Conservation (phyloP, 768 basidiomycete genomes). For the Atractiella rhizophila region DNA sequence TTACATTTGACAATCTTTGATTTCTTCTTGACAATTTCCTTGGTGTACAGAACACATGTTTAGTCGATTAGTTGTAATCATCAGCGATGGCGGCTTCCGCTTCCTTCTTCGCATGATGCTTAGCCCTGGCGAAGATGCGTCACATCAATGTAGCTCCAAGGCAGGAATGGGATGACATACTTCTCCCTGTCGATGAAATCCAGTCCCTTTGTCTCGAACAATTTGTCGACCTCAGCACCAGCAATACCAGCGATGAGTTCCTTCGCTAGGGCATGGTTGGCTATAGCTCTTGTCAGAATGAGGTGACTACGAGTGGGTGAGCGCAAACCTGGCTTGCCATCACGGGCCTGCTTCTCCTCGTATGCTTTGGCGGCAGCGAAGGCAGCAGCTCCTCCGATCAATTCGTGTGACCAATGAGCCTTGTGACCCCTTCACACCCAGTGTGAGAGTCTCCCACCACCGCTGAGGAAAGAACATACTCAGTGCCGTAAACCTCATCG, state of each 20-base stretch:
- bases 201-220: neutral
- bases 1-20: too few species aligned
- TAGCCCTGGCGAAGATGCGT: neutral
- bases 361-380: neutral
- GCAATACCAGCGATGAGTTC: slow-evolving; percentile 15
- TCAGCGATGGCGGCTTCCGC: neutral
- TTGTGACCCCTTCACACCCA: too few species aligned
- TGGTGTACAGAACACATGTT: too few species aligned
- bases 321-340: neutral
- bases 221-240: slow-evolving; percentile 15
- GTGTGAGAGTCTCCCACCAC: too few species aligned
- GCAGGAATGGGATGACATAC: too few species aligned
- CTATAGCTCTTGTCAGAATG: too few species aligned
- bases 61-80: neutral
- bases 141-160: too few species aligned
- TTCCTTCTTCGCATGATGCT: neutral
- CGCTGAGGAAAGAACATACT: too few species aligned
- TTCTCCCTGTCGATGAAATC: neutral
- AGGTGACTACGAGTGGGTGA: too few species aligned
- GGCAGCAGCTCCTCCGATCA: neutral
- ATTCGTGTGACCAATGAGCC: too few species aligned
- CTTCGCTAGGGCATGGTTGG: neutral
- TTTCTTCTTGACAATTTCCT: too few species aligned
- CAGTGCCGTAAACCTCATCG: too few species aligned
- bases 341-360: neutral